A percentile compares a stretch with the other conserved stretches of the same genome.
Evolutionary conservation across 495 filamentous ascomycete genomes (phyloP).

Genomic region (Mytilinidion resinicola): DNA sequence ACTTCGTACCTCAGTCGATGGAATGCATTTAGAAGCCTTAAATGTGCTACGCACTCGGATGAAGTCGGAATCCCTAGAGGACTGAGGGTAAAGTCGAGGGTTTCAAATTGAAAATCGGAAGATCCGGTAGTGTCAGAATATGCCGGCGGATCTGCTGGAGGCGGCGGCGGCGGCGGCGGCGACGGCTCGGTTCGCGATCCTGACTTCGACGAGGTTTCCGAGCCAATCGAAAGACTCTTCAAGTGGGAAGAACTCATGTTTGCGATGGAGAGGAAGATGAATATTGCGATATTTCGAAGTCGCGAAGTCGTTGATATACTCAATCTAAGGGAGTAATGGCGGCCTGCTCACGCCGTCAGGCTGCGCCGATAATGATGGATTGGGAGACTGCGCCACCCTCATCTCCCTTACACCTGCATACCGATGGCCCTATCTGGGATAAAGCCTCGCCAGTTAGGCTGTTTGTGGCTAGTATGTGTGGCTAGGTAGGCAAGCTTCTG

Average conservation of each 20-base stretch:
- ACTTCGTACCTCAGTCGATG: slow-evolving; percentile 60
- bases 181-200: background rate
- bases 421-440: background rate
- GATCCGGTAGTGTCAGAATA: background rate
- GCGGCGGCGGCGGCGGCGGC: background rate
- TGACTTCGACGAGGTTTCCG: background rate
- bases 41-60: slow-evolving; percentile 61
- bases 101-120: background rate
- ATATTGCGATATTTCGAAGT: background rate
- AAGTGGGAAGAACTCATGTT: background rate
- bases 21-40: slow-evolving; percentile 69
- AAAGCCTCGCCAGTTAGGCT: background rate
- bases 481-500: background rate
- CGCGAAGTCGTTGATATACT: background rate
- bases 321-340: background rate
- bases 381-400: background rate
- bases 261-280: background rate
- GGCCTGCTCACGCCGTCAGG: background rate
- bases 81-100: slow-evolving; percentile 15
- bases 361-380: background rate
- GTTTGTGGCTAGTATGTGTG: background rate
- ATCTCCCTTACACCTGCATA: no score
- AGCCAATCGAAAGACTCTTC: background rate
- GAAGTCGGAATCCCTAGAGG: slow-evolving; percentile 12
- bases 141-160: background rate